Percentiles rank a stretch among this genome's conserved stretches.
Conservation (phyloP, 169 alveolate genomes). For the Amoebophrya sp. region DNA sequence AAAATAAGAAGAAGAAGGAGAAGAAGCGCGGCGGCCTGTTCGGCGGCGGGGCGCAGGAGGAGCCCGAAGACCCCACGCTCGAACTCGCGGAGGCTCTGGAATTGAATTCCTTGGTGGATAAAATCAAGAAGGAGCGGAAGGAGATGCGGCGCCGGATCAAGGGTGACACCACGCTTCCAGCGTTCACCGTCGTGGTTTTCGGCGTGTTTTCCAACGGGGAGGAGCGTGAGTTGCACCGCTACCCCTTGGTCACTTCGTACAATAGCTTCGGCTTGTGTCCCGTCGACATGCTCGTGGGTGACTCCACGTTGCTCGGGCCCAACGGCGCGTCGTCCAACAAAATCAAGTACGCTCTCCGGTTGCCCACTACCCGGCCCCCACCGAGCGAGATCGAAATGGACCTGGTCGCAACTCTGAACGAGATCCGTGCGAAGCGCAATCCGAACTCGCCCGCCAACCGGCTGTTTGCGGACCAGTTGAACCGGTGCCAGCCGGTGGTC, state of each 20-base stretch:
- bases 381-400: not conserved
- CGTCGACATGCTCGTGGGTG: not conserved
- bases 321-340: not conserved
- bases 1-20: not conserved
- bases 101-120: not conserved
- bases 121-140: not conserved
- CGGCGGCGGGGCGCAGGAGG: no score
- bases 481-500: not conserved
- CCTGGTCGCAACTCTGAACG: not conserved
- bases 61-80: no score
- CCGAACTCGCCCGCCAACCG: not conserved
- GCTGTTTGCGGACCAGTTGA: not conserved
- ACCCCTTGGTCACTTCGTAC: not conserved
- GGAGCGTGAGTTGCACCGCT: not conserved
- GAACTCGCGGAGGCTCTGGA: not conserved
- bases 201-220: not conserved
- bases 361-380: not conserved
- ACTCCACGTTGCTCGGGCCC: not conserved
- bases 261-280: not conserved
- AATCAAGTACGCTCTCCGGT: not conserved
- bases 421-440: not conserved
- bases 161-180: not conserved
- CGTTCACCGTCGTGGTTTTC: not conserved
- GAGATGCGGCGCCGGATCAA: not conserved
- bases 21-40: no score